Evolutionary conservation across 2,329 filamentous ascomycete genomes (phyloP).

Genomic region (Penicillium olsonii): DNA sequence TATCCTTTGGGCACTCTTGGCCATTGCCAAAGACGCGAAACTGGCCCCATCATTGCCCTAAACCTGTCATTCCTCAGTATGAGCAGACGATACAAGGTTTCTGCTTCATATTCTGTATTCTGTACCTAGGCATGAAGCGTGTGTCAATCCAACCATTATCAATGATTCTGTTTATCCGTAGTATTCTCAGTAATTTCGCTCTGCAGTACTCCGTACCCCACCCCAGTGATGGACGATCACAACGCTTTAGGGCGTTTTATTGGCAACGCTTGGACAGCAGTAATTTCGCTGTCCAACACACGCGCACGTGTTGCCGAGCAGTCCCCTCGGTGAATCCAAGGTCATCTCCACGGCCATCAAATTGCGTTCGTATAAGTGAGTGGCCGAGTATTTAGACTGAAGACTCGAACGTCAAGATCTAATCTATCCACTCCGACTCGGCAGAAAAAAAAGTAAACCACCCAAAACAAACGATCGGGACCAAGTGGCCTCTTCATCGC

Average conservation of each 20-base stretch:
- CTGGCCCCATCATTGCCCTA: not conserved
- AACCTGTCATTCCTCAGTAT: constrained; percentile 4
- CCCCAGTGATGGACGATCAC: constrained; percentile 16
- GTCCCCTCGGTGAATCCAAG: not conserved
- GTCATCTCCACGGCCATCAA: not conserved
- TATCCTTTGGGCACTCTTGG: not conserved
- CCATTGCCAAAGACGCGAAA: not conserved
- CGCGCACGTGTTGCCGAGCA: constrained; percentile 12
- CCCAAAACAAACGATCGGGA: constrained; percentile 4
- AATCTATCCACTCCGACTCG: constrained; percentile 6
- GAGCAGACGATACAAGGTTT: not conserved
- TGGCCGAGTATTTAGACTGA: no score
- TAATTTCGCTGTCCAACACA: not conserved
- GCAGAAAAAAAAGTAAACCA: constrained; percentile 10
- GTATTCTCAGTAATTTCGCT: constrained; percentile 2
- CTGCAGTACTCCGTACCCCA: constrained; percentile 6
- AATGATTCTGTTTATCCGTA: not conserved
- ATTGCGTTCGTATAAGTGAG: no score
- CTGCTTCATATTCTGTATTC: constrained; percentile 17
- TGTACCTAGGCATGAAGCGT: constrained; percentile 24
- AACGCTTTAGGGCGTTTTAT: constrained; percentile 12
- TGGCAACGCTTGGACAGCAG: constrained; percentile 11
- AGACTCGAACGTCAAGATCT: constrained; percentile 1
- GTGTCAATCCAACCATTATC: constrained; percentile 8
- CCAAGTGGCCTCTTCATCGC: constrained; percentile 10